Percentiles rank a stretch among this genome's conserved stretches.
These are phyloP conservation scores for Saccharomycopsis selenospora DNA, from an alignment of 805 yeast species.

Conservation along the genomic window DNA sequence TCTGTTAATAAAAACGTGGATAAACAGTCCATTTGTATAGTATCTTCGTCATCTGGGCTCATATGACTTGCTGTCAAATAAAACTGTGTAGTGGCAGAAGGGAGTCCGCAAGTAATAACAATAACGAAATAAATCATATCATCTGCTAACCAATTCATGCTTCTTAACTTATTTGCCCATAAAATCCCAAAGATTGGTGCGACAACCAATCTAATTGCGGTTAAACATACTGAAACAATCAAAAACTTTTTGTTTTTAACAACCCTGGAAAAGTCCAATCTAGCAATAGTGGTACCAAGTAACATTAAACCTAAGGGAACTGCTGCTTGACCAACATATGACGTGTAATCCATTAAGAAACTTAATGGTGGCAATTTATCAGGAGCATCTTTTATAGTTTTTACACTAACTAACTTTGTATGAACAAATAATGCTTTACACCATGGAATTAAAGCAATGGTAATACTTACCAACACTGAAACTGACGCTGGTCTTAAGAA, in stretches of 20 bases:
- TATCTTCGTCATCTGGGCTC: constrained; percentile 42
- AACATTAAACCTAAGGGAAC: constrained; percentile 81
- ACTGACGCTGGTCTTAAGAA: constrained; percentile 66
- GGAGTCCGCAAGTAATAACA: constrained; percentile 69
- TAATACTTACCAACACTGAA: constrained; percentile 56
- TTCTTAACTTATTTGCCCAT: constrained; percentile 53
- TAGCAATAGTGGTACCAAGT: constrained; percentile 81
- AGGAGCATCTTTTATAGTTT: constrained; percentile 64
- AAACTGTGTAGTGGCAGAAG: constrained; percentile 82
- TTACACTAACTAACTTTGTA: constrained; percentile 32
- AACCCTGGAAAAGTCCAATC: constrained; percentile 56
- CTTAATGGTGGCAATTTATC: constrained; percentile 78
- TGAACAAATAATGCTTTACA: constrained; percentile 59
- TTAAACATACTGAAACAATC: constrained; percentile 54
- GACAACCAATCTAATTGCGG: constrained; percentile 51
- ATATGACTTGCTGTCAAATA: constrained; percentile 85
- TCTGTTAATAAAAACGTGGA: constrained; percentile 65
- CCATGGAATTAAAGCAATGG: constrained; percentile 83
- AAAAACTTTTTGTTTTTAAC: constrained; percentile 31
- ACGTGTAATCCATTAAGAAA: constrained; percentile 72
- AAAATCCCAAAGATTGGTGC: constrained; percentile 75
- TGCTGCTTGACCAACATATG: constrained; percentile 77
- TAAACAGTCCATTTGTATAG: constrained; percentile 70
- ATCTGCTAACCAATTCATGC: constrained; percentile 55
- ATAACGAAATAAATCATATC: constrained; percentile 62